These are phyloP conservation scores for Eutrema heterophyllum DNA, from an alignment of 345 rosid genomes.

Conservation along the genomic window DNA sequence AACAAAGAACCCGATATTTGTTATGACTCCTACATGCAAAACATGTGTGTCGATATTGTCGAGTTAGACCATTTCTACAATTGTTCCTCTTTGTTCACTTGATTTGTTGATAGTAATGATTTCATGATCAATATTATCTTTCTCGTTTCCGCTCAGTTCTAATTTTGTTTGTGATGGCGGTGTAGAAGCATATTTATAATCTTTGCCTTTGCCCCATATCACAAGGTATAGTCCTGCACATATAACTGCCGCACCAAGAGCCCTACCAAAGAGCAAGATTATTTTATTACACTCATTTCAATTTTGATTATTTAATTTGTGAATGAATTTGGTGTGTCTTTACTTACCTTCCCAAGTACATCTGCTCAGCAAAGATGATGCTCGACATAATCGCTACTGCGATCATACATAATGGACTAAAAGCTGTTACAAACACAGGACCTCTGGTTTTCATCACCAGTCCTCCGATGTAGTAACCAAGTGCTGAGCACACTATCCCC, in stretches of 20 bases:
- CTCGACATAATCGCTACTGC: slow-evolving; percentile 72
- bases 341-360: slow-evolving; percentile 77
- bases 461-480: slow-evolving; percentile 75
- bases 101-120: slow-evolving; percentile 22
- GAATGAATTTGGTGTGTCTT: background rate
- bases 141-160: background rate
- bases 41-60: background rate
- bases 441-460: slow-evolving; percentile 74
- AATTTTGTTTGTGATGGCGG: slow-evolving; percentile 22
- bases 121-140: slow-evolving; percentile 30
- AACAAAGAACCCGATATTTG: background rate
- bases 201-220: slow-evolving; percentile 89
- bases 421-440: slow-evolving; percentile 87
- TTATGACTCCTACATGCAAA: background rate
- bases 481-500: slow-evolving; percentile 79
- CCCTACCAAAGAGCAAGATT: slow-evolving; percentile 44
- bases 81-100: slow-evolving; percentile 13
- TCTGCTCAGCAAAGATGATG: slow-evolving; percentile 66
- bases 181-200: slow-evolving; percentile 32
- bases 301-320: background rate
- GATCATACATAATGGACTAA: slow-evolving; percentile 70
- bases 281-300: background rate
- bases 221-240: slow-evolving; percentile 76
- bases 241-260: slow-evolving; percentile 69
- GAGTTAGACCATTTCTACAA: background rate